Conservation (phyloP, 768 basidiomycete genomes). For the Agaricus bisporus region DNA sequence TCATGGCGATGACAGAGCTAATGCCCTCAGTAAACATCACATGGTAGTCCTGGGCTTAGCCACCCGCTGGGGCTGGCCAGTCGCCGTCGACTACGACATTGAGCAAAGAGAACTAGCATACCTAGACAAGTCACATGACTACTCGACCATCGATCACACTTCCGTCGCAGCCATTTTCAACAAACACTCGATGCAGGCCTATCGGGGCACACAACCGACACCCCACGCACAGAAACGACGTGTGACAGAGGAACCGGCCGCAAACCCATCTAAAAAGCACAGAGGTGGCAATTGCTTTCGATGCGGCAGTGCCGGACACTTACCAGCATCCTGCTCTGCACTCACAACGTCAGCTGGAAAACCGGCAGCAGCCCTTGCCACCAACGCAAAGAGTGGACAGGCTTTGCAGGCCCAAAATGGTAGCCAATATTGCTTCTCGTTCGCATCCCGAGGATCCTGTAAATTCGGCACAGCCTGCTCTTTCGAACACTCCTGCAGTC, state of each 20-base stretch:
- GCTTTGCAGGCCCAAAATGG: constrained; percentile 18
- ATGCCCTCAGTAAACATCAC: constrained; percentile 13
- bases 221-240: background rate
- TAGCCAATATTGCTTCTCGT: constrained; percentile 22
- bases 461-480: constrained; percentile 14
- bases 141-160: constrained; percentile 9
- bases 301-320: constrained; percentile 19
- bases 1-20: constrained; percentile 12
- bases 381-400: constrained; percentile 13
- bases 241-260: background rate
- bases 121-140: constrained; percentile 13
- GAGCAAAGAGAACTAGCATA: constrained; percentile 16
- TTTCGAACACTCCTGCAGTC: constrained; percentile 23
- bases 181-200: background rate
- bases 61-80: constrained; percentile 8
- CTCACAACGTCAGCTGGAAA: constrained; percentile 18
- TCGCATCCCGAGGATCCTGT: constrained; percentile 16
- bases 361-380: constrained; percentile 11
- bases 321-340: constrained; percentile 18
- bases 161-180: constrained; percentile 8
- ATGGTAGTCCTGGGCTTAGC: constrained; percentile 4
- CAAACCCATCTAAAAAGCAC: background rate
- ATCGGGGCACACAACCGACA: background rate
- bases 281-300: constrained; percentile 19
- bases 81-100: constrained; percentile 18